These are phyloP conservation scores for Penicillium olsonii DNA, from an alignment of 2,329 filamentous ascomycete genomes.

Conservation along the genomic window DNA sequence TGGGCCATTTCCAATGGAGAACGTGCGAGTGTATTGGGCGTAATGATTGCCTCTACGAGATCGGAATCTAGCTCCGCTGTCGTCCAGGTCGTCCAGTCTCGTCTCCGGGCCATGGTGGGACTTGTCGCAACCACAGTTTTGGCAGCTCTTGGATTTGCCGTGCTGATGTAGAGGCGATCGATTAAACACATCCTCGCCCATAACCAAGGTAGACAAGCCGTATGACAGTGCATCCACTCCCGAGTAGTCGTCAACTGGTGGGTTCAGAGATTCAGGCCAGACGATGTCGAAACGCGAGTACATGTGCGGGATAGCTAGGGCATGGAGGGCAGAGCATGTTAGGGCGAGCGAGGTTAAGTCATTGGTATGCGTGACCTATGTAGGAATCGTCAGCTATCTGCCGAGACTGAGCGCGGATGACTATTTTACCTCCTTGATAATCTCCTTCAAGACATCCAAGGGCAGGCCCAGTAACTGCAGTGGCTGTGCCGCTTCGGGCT, in stretches of 20 bases:
- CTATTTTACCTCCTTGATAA: slow-evolving; percentile 69
- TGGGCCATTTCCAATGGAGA: slow-evolving; percentile 81
- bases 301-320: slow-evolving; percentile 73
- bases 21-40: slow-evolving; percentile 76
- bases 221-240: slow-evolving; percentile 83
- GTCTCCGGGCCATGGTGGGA: slow-evolving; percentile 16
- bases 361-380: slow-evolving; percentile 75
- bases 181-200: slow-evolving; percentile 66
- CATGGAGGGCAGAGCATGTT: slow-evolving; percentile 75
- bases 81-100: slow-evolving; percentile 1
- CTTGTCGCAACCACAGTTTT: slow-evolving; percentile 33
- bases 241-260: slow-evolving; percentile 64
- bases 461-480: slow-evolving; percentile 73
- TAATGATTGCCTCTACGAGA: slow-evolving; percentile 69
- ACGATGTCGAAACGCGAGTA: slow-evolving; percentile 87
- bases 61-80: slow-evolving; percentile 10
- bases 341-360: slow-evolving; percentile 77
- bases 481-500: slow-evolving; percentile 42
- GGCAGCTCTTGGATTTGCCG: slow-evolving; percentile 20
- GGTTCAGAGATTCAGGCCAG: slow-evolving; percentile 70
- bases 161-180: slow-evolving; percentile 44
- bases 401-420: background rate
- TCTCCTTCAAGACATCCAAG: slow-evolving; percentile 74
- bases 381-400: slow-evolving; percentile 5
- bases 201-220: slow-evolving; percentile 75